phyloP scores from a whole-genome alignment of 2,329 filamentous ascomycete species.

The Phaeosphaeriaceae sp. region DNA sequence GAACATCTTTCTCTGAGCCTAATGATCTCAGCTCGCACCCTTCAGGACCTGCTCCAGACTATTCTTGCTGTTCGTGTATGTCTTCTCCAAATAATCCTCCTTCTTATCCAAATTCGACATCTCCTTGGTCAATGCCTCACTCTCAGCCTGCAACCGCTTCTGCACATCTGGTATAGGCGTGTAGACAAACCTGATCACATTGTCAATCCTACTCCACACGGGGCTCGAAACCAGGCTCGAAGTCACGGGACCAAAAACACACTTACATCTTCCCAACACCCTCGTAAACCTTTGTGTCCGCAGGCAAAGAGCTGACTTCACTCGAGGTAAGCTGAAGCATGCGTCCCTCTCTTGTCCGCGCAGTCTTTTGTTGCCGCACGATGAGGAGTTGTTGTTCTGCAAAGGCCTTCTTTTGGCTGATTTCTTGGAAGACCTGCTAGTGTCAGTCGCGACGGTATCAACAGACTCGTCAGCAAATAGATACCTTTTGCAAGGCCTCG shows the following conservation, averaged over 20 bases:
- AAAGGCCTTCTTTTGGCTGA: constrained; percentile 85
- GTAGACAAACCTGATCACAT: constrained; percentile 77
- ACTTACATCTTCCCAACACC: constrained; percentile 93
- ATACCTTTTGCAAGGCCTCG: constrained; percentile 90
- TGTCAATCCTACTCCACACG: background rate
- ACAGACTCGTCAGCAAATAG: background rate
- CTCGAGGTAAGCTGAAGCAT: constrained; percentile 85
- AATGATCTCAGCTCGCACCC: constrained; percentile 28
- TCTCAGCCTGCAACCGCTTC: constrained; percentile 77
- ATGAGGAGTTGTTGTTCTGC: constrained; percentile 92
- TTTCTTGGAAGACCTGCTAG: constrained; percentile 83
- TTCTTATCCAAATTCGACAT: constrained; percentile 85
- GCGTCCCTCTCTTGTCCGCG: constrained; percentile 87
- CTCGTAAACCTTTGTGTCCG: constrained; percentile 84
- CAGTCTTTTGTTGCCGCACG: constrained; percentile 81
- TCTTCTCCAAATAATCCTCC: constrained; percentile 91
- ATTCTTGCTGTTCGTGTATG: constrained; percentile 89
- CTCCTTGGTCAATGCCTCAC: constrained; percentile 76
- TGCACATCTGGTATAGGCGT: constrained; percentile 76
- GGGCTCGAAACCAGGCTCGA: background rate
- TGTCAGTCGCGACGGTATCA: background rate
- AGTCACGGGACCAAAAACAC: background rate
- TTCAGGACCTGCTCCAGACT: constrained; percentile 89
- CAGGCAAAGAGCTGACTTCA: constrained; percentile 79
- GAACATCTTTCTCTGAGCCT: no score